Evolutionary conservation across 2,329 filamentous ascomycete genomes (phyloP).

Genomic region (Zymoseptoria passerinii): DNA sequence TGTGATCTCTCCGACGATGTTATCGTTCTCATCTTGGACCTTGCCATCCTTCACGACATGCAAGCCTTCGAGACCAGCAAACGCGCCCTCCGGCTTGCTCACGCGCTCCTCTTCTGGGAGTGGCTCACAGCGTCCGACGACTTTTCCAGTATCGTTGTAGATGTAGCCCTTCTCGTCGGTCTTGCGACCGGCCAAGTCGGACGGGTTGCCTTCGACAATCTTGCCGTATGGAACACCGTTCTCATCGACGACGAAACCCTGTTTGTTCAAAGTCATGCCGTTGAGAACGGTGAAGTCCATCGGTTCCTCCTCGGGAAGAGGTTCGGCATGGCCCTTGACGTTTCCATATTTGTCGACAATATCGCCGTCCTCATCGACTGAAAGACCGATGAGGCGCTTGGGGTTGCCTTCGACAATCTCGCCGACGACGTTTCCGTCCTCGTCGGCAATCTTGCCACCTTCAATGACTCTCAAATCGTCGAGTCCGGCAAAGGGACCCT

Average conservation of each 20-base stretch:
- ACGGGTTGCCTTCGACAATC: constrained; percentile 49
- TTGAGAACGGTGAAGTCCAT: constrained; percentile 51
- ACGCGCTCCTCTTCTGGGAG: constrained; percentile 51
- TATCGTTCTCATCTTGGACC: constrained; percentile 69
- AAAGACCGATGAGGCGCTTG: constrained; percentile 63
- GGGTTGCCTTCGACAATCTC: constrained; percentile 45
- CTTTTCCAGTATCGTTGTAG: constrained; percentile 49
- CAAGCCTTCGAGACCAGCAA: constrained; percentile 57
- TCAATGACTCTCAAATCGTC: constrained; percentile 41
- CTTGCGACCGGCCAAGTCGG: constrained; percentile 48
- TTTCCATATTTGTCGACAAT: constrained; percentile 67
- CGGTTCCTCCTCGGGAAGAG: constrained; percentile 41
- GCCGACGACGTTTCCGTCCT: constrained; percentile 45
- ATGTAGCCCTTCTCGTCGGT: constrained; percentile 49
- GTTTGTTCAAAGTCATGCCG: constrained; percentile 57
- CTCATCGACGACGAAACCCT: constrained; percentile 49
- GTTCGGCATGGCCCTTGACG: constrained; percentile 48
- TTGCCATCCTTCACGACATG: constrained; percentile 62
- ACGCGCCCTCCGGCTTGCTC: constrained; percentile 54
- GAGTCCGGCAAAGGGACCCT: constrained; percentile 44
- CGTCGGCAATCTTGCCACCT: constrained; percentile 42
- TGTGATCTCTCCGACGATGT: constrained; percentile 50
- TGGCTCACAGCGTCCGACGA: constrained; percentile 50
- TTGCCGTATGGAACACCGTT: constrained; percentile 49
- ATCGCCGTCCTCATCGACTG: constrained; percentile 75